These are phyloP conservation scores for Saraca asoca DNA, from an alignment of 331 rosid species.

Conservation along the genomic window DNA sequence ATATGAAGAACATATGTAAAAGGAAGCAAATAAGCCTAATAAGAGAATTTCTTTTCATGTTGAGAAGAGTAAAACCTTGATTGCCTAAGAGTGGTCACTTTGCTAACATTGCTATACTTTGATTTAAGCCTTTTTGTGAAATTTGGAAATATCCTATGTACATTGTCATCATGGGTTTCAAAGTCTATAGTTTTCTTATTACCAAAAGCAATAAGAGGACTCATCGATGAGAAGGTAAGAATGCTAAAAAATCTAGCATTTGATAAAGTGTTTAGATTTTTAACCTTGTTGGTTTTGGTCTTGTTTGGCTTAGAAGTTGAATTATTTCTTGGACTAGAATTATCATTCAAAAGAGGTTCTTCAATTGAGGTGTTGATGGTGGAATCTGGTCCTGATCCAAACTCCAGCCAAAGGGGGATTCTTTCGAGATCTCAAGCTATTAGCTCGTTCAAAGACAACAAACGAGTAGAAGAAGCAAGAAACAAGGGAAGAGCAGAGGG, in stretches of 20 bases:
- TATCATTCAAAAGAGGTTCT: no score
- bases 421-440: no score
- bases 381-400: no score
- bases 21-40: conserved; percentile 44
- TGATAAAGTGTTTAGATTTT: conserved; percentile 50
- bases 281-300: conserved; percentile 34
- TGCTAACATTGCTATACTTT: conserved; percentile 40
- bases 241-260: conserved; percentile 64
- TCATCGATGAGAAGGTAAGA: conserved; percentile 79
- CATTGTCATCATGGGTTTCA: conserved; percentile 59
- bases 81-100: conserved; percentile 50
- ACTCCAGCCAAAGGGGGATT: conserved; percentile 64
- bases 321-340: no score
- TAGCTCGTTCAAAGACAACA: no score
- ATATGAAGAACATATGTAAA: conserved; percentile 53
- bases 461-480: no score
- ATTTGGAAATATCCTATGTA: conserved; percentile 45
- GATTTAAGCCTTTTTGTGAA: conserved; percentile 59
- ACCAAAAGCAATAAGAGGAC: conserved; percentile 61
- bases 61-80: conserved; percentile 53
- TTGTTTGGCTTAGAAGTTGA: conserved; percentile 36
- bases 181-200: conserved; percentile 65
- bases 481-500: no score
- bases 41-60: no score
- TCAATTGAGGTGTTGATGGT: no score